Evolutionary conservation across 2,329 filamentous ascomycete species (phyloP).

Genomic region (Cladophialophora exuberans): DNA sequence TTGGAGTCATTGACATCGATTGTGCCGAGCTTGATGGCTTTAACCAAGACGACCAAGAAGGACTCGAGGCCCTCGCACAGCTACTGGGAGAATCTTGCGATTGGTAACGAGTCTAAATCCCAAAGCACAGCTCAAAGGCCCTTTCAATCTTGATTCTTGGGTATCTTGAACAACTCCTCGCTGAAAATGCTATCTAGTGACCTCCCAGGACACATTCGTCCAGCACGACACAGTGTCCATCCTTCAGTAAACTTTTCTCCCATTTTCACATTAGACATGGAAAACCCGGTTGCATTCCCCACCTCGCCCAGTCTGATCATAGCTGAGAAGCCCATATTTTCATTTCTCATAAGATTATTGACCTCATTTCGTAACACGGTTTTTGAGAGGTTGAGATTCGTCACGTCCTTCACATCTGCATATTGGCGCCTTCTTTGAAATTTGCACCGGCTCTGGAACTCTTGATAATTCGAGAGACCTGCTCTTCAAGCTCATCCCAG

Average conservation of each 20-base stretch:
- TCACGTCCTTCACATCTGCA: slow-evolving; percentile 4
- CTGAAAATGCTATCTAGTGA: slow-evolving; percentile 5
- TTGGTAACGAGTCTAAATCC: slow-evolving; percentile 39
- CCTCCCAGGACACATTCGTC: not conserved
- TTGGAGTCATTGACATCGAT: slow-evolving; percentile 54
- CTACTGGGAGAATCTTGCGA: slow-evolving; percentile 48
- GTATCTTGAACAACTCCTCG: not conserved
- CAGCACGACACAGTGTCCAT: not conserved
- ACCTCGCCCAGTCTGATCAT: not conserved
- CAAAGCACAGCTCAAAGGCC: no score
- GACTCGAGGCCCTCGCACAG: slow-evolving; percentile 46
- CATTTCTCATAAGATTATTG: not conserved
- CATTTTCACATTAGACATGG: not conserved
- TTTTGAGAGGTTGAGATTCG: no score
- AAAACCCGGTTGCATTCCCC: not conserved
- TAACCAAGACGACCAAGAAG: slow-evolving; percentile 48
- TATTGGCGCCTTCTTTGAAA: slow-evolving; percentile 37
- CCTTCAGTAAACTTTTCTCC: not conserved
- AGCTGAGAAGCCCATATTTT: not conserved
- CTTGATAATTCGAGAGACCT: slow-evolving; percentile 81
- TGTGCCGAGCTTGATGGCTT: slow-evolving; percentile 49
- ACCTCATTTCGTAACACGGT: not conserved
- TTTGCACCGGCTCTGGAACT: slow-evolving; percentile 47
- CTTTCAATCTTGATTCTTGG: no score
- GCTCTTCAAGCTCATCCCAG: slow-evolving; percentile 86